These are phyloP conservation scores for Trypanosoma melophagium DNA, from an alignment of 208 protist species.

Conservation along the genomic window DNA sequence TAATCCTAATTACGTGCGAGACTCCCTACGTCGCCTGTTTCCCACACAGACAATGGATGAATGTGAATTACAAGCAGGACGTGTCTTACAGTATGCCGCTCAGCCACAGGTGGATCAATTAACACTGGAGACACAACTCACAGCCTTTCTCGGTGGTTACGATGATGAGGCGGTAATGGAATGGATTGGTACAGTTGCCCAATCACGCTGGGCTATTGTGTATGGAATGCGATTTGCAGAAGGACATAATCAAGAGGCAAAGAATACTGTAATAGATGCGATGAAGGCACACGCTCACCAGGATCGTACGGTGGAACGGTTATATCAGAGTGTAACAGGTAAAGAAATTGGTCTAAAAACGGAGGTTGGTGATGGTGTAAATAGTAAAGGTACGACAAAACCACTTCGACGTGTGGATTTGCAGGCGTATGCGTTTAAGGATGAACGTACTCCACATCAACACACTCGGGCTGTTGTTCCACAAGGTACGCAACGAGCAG, in stretches of 20 bases:
- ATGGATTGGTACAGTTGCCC: conserved; percentile 74
- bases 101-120: conserved; percentile 58
- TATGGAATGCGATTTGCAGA: conserved; percentile 77
- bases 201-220: conserved; percentile 77
- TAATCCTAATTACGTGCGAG: conserved; percentile 80
- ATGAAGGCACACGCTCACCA: conserved; percentile 67
- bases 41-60: conserved; percentile 58
- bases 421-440: conserved; percentile 70
- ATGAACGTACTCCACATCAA: conserved; percentile 78
- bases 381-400: conserved; percentile 18
- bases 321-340: conserved; percentile 85
- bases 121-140: conserved; percentile 86
- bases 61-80: conserved; percentile 56
- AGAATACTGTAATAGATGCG: conserved; percentile 67
- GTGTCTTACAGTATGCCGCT: conserved; percentile 67
- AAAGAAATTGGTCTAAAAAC: conserved; percentile 51
- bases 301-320: conserved; percentile 59
- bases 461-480: conserved; percentile 71
- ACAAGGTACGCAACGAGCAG: conserved; percentile 57
- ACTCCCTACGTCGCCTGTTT: conserved; percentile 78
- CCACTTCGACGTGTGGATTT: conserved; percentile 74
- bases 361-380: neutral
- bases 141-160: conserved; percentile 79
- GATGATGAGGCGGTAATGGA: conserved; percentile 77
- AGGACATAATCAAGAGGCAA: conserved; percentile 61